Percentiles rank a stretch among this genome's conserved stretches.
These are phyloP conservation scores for Mycosarcoma maydis DNA, from an alignment of 1,284 basidiomycete species.

Conservation along the genomic window DNA sequence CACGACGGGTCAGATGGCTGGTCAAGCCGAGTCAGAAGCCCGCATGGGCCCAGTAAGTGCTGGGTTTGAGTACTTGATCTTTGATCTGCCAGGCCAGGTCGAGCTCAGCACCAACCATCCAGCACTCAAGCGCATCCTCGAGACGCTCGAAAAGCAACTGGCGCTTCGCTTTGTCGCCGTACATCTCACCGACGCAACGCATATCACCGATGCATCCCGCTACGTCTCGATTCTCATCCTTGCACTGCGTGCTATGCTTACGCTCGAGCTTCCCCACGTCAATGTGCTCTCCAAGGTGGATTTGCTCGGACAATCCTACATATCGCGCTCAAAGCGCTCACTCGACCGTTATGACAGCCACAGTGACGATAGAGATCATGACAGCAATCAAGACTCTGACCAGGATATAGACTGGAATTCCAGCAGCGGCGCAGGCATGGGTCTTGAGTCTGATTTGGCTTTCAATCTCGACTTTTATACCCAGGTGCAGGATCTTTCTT, in stretches of 20 bases:
- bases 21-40: constrained; percentile 18
- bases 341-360: constrained; percentile 23
- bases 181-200: constrained; percentile 94
- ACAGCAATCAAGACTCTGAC: constrained; percentile 7
- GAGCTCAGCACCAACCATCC: constrained; percentile 93
- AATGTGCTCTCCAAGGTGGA: constrained; percentile 98
- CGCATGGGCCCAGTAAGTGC: constrained; percentile 29
- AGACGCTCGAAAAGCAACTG: constrained; percentile 77
- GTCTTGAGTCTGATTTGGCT: constrained; percentile 69
- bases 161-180: constrained; percentile 85
- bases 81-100: constrained; percentile 97
- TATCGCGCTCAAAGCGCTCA: constrained; percentile 19
- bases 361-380: constrained; percentile 27
- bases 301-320: constrained; percentile 71
- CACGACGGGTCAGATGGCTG: constrained; percentile 25
- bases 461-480: constrained; percentile 99
- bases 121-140: constrained; percentile 74
- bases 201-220: constrained; percentile 93
- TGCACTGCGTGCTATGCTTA: constrained; percentile 94
- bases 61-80: constrained; percentile 79
- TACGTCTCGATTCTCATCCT: constrained; percentile 92
- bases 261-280: constrained; percentile 94
- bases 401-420: background rate
- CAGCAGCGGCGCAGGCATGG: constrained; percentile 12
- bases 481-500: constrained; percentile 92